Base-by-base conservation (phyloP, 345 rosid species). In the Salix arbutifolia region DNA sequence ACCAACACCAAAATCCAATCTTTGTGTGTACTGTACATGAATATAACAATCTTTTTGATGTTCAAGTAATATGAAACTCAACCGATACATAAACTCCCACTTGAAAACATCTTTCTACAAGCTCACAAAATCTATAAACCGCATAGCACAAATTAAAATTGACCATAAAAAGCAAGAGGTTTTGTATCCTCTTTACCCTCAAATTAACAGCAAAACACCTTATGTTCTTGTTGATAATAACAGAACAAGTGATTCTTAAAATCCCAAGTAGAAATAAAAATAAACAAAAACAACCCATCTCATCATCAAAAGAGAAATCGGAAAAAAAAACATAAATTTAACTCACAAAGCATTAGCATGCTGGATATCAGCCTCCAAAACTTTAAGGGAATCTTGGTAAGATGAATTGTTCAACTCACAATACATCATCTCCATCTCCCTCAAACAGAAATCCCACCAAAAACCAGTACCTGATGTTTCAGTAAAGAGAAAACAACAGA, bases 341-440 rank as follows among this genome's bases (percentile, higher is more conserved):
- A 88, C 98, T 89, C 72, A 95, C 99, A 95, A 81, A 77, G 89
- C 84, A 87, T 95, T 95, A 23, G 98, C 98, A 83, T 88, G 92
- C 40, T 91, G 93, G 8, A 95, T 87, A 78, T 95, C 98, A 77
- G 94, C 93, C 84, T 95, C 98, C 35, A 95, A 72, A 72, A 85
- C 88, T 74, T 93, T 90, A 75, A 95, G 84, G 26, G 94, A 90
- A 73, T 95, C 99, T 84, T 85, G 88, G 82, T 87, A 88, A 53
- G 81, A 77, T 21, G 84, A 77, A 35, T 65, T 70, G 52, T 37
- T 70, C 61, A 77, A 61, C 69, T 81, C 75, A 66, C 52, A 28
- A 77, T 62, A 40, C 84, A 81, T 69, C 78, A 69, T 77, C 73
- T 81, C 81, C 84, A 77, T 77, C 72, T 42, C 67, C 21, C 31